Base-by-base conservation (phyloP, 1,139 yeast genomes). In the Lodderomyces orthopsilosis region DNA sequence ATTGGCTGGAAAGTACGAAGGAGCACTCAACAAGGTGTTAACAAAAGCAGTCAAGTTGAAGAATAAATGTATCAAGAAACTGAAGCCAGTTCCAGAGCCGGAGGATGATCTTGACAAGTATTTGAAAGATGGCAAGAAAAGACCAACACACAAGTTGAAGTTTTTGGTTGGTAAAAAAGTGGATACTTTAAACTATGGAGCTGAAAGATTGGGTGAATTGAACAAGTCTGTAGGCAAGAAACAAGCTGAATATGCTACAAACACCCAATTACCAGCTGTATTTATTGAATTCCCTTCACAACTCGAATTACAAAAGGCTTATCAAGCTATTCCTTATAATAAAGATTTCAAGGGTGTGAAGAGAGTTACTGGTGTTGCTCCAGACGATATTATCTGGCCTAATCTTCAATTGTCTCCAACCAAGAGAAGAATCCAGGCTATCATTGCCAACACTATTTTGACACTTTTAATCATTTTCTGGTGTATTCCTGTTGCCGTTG, bases 401-500 rank as follows among this genome's bases (percentile, higher is more conserved):
- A 93, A 91, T 60, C 68, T 75, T 52, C 64, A 74, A 41, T 60
- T 74, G 45, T 65, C 74, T n/a, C 63, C 70, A 46, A 55, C 56
- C 44, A 66, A 65, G 46, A 69, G 81, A 61, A 58, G 70, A 44
- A 53, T 64, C 18, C 74, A 77, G 55, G 62, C 61, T 42, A 40
- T 66, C 22, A 54, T 75, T 50, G 77, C 77, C 34, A 55, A 60
- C 18, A 63, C 79, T 9, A 61, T 77, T 42, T 68, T 78, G 49
- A 68, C 78, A 21, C 63, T 74, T 42, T 64, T 85, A 58, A 79
- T 89, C 49, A 76, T 91, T 44, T 85, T 90, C 61, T 93, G 98
- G 98, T 79, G 96, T 47, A 75, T 90, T 55, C 98, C 98, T 14
- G 97, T 91, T 42, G 96, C 97, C 2, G 88, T 89, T 62, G 96